Evolutionary conservation across 225 moss, liverwort and hornwort genomes (phyloP).

Genomic region (Neckera pumila): DNA sequence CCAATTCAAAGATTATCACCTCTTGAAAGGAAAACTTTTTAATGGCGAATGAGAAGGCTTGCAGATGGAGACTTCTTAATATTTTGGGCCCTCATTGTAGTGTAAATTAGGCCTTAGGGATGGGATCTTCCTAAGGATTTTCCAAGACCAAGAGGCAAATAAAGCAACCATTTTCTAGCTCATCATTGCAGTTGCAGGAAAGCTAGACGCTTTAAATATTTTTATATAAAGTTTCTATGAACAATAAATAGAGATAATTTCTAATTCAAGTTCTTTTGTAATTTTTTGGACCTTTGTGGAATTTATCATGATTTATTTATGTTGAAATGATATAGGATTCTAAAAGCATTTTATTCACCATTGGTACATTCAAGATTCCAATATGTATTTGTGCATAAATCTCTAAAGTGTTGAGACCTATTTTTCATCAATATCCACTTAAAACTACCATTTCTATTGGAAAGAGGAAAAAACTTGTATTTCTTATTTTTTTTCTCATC

Average conservation of each 20-base stretch:
- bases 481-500: neutral
- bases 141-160: neutral
- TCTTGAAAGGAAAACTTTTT: fast-evolving
- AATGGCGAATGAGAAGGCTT: neutral
- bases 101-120: neutral
- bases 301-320: neutral
- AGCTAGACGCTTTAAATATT: too few relatives aligned
- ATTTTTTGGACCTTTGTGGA: neutral
- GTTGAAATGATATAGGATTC: neutral
- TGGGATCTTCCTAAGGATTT: neutral
- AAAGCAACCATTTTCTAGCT: neutral
- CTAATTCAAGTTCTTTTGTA: neutral
- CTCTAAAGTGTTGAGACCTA: fast-evolving
- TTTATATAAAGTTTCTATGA: too few relatives aligned
- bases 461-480: neutral
- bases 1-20: neutral
- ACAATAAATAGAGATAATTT: neutral
- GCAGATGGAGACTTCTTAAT: neutral
- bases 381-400: neutral
- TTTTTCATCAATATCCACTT: neutral
- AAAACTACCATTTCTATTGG: neutral
- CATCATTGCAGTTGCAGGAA: fast-evolving
- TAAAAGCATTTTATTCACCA: neutral
- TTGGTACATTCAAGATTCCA: neutral
- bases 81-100: neutral